Percentiles rank a stretch among this genome's conserved stretches.
Evolutionary conservation across 345 rosid genomes (phyloP).

Genomic region (Rhodamnia argentea): DNA sequence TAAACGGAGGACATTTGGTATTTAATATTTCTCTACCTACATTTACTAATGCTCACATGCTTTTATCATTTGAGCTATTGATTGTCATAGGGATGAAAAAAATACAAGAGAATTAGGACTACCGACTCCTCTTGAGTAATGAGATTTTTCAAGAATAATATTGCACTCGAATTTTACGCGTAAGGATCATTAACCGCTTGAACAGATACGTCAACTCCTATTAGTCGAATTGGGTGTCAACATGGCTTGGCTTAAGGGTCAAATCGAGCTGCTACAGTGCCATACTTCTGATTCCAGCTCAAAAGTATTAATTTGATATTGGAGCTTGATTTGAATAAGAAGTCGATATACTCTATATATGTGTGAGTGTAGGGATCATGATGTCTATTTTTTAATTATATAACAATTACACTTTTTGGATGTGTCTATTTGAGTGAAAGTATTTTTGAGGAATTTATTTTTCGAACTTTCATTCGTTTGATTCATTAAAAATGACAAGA

Average conservation of each 20-base stretch:
- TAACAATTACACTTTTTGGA: fast-evolving
- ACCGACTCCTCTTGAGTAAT: not conserved
- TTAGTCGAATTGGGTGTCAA: not conserved
- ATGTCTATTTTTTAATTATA: too few species aligned
- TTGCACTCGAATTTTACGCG: fast-evolving
- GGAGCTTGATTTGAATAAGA: too few species aligned
- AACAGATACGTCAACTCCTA: not conserved
- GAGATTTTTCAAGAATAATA: not conserved
- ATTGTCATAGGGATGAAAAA: not conserved
- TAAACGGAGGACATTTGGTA: too few species aligned
- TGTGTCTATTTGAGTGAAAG: too few species aligned
- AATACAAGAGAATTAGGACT: not conserved
- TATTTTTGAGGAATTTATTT: too few species aligned
- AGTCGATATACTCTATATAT: too few species aligned
- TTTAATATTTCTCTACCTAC: not conserved
- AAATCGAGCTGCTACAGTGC: not conserved
- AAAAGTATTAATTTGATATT: too few species aligned
- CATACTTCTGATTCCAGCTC: too few species aligned
- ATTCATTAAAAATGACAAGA: too few species aligned
- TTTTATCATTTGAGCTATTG: not conserved
- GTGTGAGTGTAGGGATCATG: too few species aligned
- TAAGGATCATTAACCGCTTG: not conserved
- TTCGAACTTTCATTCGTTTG: too few species aligned
- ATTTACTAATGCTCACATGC: not conserved
- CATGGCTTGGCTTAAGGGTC: not conserved